Evolutionary conservation across 495 filamentous ascomycete species (phyloP).

Genomic region (Penicillium herquei): DNA sequence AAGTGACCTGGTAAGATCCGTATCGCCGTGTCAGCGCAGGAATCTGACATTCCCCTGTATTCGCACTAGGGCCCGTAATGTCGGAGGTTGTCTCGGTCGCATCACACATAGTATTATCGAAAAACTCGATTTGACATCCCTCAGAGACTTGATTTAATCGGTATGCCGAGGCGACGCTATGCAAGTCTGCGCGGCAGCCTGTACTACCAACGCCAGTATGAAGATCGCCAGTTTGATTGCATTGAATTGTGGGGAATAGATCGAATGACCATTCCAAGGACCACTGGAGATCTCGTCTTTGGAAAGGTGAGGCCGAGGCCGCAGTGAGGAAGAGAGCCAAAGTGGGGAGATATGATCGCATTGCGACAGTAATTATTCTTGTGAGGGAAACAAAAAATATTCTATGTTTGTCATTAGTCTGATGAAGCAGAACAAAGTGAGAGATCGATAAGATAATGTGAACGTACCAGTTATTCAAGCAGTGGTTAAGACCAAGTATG

Average conservation of each 20-base stretch:
- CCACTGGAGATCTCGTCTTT: conserved; percentile 20
- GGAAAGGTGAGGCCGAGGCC: conserved; percentile 20
- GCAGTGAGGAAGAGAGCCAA: conserved; percentile 8
- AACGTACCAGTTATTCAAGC: background rate
- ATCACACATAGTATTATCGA: conserved; percentile 33
- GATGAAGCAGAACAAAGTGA: background rate
- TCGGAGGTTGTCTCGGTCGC: conserved; percentile 12
- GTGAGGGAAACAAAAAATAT: background rate
- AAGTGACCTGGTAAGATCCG: conserved; percentile 31
- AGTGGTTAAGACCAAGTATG: background rate
- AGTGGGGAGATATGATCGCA: background rate
- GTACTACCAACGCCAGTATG: conserved; percentile 26
- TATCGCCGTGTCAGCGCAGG: conserved; percentile 11
- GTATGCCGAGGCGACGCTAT: conserved; percentile 25
- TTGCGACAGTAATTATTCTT: background rate
- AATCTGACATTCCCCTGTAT: conserved; percentile 13
- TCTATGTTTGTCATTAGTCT: background rate
- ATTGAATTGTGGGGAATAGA: conserved; percentile 18
- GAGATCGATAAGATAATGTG: background rate
- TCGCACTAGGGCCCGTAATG: conserved; percentile 12
- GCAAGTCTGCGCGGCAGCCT: conserved; percentile 25
- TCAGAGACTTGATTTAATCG: conserved; percentile 15
- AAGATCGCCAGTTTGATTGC: conserved; percentile 16
- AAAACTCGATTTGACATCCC: conserved; percentile 26
- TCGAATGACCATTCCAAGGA: conserved; percentile 31